phyloP scores from a whole-genome alignment of 2,329 filamentous ascomycete species.

The Cordyceps fumosorosea region DNA sequence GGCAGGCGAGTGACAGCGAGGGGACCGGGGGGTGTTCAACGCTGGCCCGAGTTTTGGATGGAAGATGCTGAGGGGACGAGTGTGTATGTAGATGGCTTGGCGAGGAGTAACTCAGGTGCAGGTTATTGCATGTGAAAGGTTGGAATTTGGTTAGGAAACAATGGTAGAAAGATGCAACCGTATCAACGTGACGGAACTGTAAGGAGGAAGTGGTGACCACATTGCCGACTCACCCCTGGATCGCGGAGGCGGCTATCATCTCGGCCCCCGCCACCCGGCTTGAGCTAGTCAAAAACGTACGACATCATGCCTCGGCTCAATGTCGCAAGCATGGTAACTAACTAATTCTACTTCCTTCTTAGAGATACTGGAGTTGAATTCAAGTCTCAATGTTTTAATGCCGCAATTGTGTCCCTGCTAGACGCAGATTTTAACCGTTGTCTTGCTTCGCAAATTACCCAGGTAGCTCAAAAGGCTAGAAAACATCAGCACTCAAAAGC shows the following conservation, averaged over 20 bases:
- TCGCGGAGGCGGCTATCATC: not conserved
- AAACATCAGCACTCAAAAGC: not conserved
- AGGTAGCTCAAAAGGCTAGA: not conserved
- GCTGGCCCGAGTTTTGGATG: not conserved
- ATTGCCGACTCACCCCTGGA: not conserved
- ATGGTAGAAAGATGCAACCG: not conserved
- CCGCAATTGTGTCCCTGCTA: not conserved
- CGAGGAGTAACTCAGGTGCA: too few relatives aligned
- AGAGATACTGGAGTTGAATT: not conserved
- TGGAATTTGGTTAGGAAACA: not conserved
- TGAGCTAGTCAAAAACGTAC: not conserved
- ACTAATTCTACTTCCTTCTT: not conserved
- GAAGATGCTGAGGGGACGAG: too few relatives aligned
- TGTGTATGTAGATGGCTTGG: too few relatives aligned
- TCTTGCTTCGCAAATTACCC: not conserved
- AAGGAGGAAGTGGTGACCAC: not conserved
- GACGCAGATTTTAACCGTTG: not conserved
- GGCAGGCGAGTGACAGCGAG: too few relatives aligned
- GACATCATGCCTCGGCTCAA: conserved; percentile 7
- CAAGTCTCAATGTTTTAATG: not conserved
- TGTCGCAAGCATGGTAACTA: not conserved
- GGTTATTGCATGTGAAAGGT: too few relatives aligned
- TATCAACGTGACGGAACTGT: not conserved
- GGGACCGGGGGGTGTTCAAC: too few relatives aligned
- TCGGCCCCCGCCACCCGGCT: not conserved